These are phyloP conservation scores for Lentinus brumalis DNA, from an alignment of 768 basidiomycete species.

Conservation along the genomic window DNA sequence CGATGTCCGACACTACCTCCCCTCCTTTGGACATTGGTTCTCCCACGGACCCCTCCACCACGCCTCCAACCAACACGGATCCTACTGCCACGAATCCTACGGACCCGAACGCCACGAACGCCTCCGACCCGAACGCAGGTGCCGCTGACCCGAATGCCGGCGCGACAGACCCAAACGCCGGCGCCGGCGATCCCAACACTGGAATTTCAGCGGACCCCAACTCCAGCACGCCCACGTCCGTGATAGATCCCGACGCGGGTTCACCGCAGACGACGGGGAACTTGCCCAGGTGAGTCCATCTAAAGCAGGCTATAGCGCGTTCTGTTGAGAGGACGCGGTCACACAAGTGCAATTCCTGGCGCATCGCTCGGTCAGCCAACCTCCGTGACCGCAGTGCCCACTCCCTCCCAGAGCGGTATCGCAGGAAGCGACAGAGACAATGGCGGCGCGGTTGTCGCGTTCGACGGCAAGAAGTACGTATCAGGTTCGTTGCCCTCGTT, in stretches of 20 bases:
- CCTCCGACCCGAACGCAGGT: background rate
- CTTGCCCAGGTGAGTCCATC: background rate
- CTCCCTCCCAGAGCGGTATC: no score
- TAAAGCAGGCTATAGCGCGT: no score
- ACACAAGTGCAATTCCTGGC: background rate
- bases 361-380: background rate
- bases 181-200: background rate
- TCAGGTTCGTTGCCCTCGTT: no score
- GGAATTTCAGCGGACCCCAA: background rate
- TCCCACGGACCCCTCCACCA: background rate
- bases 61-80: background rate
- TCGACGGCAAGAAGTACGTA: background rate
- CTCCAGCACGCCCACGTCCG: background rate
- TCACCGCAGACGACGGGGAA: background rate
- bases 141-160: background rate
- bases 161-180: background rate
- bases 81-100: background rate
- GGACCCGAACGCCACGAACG: background rate
- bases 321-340: background rate
- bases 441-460: background rate
- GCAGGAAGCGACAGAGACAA: no score
- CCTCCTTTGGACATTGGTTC: constrained; percentile 2
- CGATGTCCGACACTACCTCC: constrained; percentile 15
- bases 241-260: background rate
- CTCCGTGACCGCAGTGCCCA: no score